A percentile compares a stretch with the other conserved stretches of the same genome.
These are phyloP conservation scores for Lagenaria siceraria DNA, from an alignment of 306 rosid species.

Conservation along the genomic window DNA sequence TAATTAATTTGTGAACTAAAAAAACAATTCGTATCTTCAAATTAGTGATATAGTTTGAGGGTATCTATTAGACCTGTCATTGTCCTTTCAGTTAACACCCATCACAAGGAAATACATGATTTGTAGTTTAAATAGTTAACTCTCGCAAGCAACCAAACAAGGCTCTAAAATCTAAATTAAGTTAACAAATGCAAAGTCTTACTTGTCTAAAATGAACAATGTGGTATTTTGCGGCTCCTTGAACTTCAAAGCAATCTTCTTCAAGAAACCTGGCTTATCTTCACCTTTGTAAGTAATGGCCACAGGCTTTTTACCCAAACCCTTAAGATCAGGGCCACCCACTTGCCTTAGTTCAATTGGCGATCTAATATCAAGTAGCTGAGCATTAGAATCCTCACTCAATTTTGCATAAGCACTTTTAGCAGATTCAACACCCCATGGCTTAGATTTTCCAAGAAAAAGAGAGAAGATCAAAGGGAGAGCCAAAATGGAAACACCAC, in stretches of 20 bases:
- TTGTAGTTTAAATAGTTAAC: background rate
- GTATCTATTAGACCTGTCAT: background rate
- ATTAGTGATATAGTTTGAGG: background rate
- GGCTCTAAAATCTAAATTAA: background rate
- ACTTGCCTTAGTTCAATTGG: slow-evolving; percentile 47
- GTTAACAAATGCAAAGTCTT: slow-evolving; percentile 20
- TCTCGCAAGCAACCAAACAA: background rate
- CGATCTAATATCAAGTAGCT: slow-evolving; percentile 76
- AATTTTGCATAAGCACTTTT: slow-evolving; percentile 67
- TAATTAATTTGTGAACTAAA: background rate
- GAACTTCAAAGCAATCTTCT: slow-evolving; percentile 71
- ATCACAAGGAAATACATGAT: background rate
- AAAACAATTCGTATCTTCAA: background rate
- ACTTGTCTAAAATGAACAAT: slow-evolving; percentile 92
- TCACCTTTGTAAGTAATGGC: slow-evolving; percentile 52
- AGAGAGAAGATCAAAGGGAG: slow-evolving; percentile 68
- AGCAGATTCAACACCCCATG: slow-evolving; percentile 86
- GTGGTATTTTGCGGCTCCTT: slow-evolving; percentile 84
- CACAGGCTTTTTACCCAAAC: slow-evolving; percentile 60
- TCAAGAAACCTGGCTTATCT: slow-evolving; percentile 75
- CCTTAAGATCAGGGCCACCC: slow-evolving; percentile 65
- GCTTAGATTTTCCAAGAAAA: slow-evolving; percentile 56
- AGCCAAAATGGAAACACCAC: slow-evolving; percentile 60
- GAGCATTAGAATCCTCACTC: slow-evolving; percentile 57
- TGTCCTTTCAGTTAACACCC: background rate